These are phyloP conservation scores for Hypocreales sp. DNA, from an alignment of 2,329 filamentous ascomycete genomes.

Conservation along the genomic window DNA sequence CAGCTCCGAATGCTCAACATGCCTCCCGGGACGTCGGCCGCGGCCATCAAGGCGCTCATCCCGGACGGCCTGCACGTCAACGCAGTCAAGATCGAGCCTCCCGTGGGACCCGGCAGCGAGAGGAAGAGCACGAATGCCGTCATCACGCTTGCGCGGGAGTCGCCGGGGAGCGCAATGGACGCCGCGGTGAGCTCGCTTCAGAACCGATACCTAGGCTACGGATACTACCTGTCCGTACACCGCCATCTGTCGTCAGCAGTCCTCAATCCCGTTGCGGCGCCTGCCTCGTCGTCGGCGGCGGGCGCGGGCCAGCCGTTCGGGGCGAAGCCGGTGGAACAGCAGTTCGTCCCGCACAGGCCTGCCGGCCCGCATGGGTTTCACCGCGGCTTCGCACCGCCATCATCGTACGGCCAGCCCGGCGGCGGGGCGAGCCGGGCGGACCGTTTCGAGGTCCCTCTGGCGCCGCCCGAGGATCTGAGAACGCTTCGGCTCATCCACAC, in stretches of 20 bases:
- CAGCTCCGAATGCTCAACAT: slow-evolving; percentile 46
- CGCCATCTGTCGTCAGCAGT: slow-evolving; percentile 67
- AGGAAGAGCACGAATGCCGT: slow-evolving; percentile 64
- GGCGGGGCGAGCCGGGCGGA: slow-evolving; percentile 27
- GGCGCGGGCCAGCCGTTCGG: slow-evolving; percentile 51
- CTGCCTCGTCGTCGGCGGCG: slow-evolving; percentile 22
- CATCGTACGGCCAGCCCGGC: slow-evolving; percentile 40
- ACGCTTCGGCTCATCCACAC: slow-evolving; percentile 77
- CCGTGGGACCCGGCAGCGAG: slow-evolving; percentile 36
- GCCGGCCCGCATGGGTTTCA: slow-evolving; percentile 28
- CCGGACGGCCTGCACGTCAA: slow-evolving; percentile 50
- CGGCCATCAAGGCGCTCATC: slow-evolving; percentile 43
- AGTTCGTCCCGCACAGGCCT: slow-evolving; percentile 12
- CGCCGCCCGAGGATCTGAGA: slow-evolving; percentile 61
- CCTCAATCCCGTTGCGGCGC: slow-evolving; percentile 25
- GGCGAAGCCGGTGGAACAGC: slow-evolving; percentile 47
- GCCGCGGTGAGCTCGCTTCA: slow-evolving; percentile 61
- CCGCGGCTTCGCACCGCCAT: slow-evolving; percentile 61
- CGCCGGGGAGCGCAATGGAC: slow-evolving; percentile 72
- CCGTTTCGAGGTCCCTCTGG: slow-evolving; percentile 54
- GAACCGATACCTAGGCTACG: slow-evolving; percentile 72
- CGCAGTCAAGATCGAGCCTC: slow-evolving; percentile 53
- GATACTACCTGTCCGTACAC: slow-evolving; percentile 67
- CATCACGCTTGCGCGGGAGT: slow-evolving; percentile 66
- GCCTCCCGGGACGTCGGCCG: slow-evolving; percentile 43